phyloP scores from a whole-genome alignment of 1,284 basidiomycete species.

The Stereum hirsutum region DNA sequence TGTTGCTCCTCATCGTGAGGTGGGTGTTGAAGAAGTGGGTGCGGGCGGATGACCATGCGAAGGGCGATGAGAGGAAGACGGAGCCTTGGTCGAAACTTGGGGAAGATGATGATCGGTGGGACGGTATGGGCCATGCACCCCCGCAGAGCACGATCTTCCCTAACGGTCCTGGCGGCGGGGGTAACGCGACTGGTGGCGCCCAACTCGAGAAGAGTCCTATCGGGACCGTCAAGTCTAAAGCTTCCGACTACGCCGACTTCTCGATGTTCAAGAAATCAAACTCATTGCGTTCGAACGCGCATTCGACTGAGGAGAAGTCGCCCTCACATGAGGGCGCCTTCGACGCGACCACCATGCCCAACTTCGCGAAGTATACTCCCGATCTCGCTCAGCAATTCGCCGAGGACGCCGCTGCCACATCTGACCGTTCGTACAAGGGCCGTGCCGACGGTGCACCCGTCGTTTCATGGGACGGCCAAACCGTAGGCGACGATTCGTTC shows the following conservation, averaged over 20 bases:
- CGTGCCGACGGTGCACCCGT: constrained; percentile 21
- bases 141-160: no score
- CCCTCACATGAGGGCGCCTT: constrained; percentile 22
- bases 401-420: constrained; percentile 34
- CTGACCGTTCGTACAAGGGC: constrained; percentile 33
- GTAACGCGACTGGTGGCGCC: no score
- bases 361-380: constrained; percentile 40
- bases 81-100: constrained; percentile 15
- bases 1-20: constrained; percentile 19
- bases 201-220: constrained; percentile 1
- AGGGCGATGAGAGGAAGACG: constrained; percentile 12
- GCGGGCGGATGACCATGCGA: constrained; percentile 11
- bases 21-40: constrained; percentile 18
- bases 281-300: constrained; percentile 38
- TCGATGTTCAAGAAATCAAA: constrained; percentile 59
- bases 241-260: constrained; percentile 16
- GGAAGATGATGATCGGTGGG: constrained; percentile 15
- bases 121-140: constrained; percentile 11
- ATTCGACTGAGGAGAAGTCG: constrained; percentile 14
- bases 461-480: constrained; percentile 49
- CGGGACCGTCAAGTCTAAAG: no score
- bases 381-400: constrained; percentile 40
- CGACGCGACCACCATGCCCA: constrained; percentile 25
- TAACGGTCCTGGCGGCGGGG: no score
- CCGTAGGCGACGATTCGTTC: constrained; percentile 38